Conservation (phyloP, 2,329 filamentous ascomycete species). For the Fusarium pilosicola region DNA sequence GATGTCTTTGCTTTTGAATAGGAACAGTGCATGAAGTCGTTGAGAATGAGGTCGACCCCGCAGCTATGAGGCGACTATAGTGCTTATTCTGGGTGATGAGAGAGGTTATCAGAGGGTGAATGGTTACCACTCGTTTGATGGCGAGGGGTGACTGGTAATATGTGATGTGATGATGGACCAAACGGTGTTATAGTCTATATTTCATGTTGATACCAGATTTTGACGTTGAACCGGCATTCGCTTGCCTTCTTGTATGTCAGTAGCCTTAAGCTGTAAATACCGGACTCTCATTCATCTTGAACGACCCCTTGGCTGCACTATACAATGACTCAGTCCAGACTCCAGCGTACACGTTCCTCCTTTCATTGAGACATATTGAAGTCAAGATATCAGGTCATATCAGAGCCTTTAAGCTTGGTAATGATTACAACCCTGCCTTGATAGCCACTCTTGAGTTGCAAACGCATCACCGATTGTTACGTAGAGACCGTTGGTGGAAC, state of each 20-base stretch:
- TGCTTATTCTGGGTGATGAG: neutral
- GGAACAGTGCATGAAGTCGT: neutral
- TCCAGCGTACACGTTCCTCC: too few relatives aligned
- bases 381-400: neutral
- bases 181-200: neutral
- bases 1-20: neutral
- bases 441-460: neutral
- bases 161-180: neutral
- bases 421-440: neutral
- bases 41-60: neutral
- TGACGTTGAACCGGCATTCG: too few relatives aligned
- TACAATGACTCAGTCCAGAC: neutral
- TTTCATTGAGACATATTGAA: too few relatives aligned
- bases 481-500: neutral
- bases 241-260: rapidly evolving
- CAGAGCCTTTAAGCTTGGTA: neutral
- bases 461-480: neutral
- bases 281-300: neutral
- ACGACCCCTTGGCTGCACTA: rapidly evolving
- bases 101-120: neutral
- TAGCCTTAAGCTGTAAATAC: too few relatives aligned
- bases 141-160: too few relatives aligned
- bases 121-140: too few relatives aligned
- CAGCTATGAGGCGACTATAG: neutral
- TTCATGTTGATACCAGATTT: rapidly evolving